Base-by-base conservation (phyloP, 768 basidiomycete genomes). In the Suillus paluster region DNA sequence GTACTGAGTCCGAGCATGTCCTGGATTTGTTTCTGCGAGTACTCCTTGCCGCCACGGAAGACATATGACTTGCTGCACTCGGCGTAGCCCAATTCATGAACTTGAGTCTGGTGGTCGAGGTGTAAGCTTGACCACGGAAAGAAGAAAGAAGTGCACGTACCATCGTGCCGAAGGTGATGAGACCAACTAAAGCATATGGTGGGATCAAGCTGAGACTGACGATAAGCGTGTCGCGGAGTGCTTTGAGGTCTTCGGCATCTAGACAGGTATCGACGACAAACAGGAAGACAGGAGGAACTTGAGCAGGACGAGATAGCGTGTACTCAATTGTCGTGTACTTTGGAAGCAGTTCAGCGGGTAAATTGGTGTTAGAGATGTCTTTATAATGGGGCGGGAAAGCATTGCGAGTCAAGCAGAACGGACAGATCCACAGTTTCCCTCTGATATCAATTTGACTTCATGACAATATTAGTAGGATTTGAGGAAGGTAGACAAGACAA, bases 251-350 rank as follows among this genome's bases (percentile, higher is more conserved):
- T 34, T 97, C 95, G 63, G 94, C 92, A 68, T 95, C 94, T 67
- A 99, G 83, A 74, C 97, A 99, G 25, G 96, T 98, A 75, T 99
- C 97, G 53, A 99, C 89, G 58, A 98, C 95, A 73, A 95, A 97
- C 48, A 99, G 83, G 83, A 99, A 99, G 76, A 99, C 86, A 57
- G 97, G 97, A 5, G 97, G 96, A 49, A 97, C 90, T 70, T 90
- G 94, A 14, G 89, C 94, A 1, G 94, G 90, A 64, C 97, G 87
- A 27, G 91, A 83, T 52, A 99, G 90, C n/a, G 97, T 99, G 80
- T 99, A 99, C 79, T 99, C 97, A 78, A 99, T 97, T 9, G 97
- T 99, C 36, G 97, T 99, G 83, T 98, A 99, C 78, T 97, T 96
- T 71, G 97, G 95, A 42, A 99, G 78, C 34, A 99, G 85, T 75